These are phyloP conservation scores for Taiozyma sp. DNA, from an alignment of 1,139 yeast species.

Conservation along the genomic window DNA sequence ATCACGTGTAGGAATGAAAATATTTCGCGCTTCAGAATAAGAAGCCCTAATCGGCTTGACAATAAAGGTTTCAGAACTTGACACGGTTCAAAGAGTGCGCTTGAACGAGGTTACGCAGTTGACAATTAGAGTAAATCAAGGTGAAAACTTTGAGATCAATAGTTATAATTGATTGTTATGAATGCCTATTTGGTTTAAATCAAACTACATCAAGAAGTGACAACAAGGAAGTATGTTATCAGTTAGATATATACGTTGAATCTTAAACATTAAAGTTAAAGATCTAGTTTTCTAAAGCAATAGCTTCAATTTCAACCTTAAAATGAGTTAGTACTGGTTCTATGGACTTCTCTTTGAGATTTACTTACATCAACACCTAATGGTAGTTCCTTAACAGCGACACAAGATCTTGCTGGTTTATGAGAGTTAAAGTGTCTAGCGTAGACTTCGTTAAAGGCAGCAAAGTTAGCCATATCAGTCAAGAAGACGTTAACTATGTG, in stretches of 20 bases:
- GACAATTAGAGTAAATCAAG: not conserved
- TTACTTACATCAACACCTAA: slow-evolving; percentile 70
- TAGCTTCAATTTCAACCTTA: slow-evolving; percentile 55
- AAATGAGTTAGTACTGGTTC: slow-evolving; percentile 5
- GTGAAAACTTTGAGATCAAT: no score
- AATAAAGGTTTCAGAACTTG: not conserved
- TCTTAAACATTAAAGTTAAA: not conserved
- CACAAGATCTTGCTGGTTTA: slow-evolving; percentile 96
- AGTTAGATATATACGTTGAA: not conserved
- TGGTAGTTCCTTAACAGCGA: slow-evolving; percentile 85
- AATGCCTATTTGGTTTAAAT: no score
- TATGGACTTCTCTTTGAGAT: not conserved
- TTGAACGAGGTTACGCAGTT: no score
- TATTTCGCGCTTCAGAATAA: not conserved
- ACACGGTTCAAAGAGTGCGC: no score
- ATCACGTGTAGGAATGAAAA: slow-evolving; percentile 12
- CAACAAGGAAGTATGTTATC: not conserved
- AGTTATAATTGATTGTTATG: no score
- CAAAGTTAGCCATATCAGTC: slow-evolving; percentile 82
- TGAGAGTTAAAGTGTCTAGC: slow-evolving; percentile 73
- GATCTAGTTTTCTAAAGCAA: slow-evolving; percentile 40
- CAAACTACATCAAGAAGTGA: not conserved
- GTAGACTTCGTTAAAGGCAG: slow-evolving; percentile 78
- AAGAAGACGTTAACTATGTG: slow-evolving; percentile 65
- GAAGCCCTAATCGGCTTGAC: not conserved